Evolutionary conservation across 1,139 yeast genomes (phyloP), one percentile per base, ranked within the genome.

Genomic region (Pneumocystis canis): DNA sequence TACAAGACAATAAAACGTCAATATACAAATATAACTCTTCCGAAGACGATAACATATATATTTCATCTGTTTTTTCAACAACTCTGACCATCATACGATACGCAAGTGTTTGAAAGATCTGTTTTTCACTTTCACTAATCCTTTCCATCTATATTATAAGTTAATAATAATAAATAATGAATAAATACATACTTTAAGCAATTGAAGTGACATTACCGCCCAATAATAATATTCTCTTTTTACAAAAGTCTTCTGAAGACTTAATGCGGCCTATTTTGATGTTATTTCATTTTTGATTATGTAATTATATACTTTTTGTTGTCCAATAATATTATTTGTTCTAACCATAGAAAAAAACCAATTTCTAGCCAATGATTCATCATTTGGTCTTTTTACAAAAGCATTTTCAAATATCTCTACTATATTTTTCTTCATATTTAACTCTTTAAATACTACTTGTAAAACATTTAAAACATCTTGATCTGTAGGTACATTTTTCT

Each of bases 11-110:
- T 7, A 65, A 60, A 16, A 65, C 58, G 18, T 59, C 61, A n/a
- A 65, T 47, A 47, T 40, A 64, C 16, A 65, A 60, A 60, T 64
- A 61, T n/a, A 61, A 47, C 30, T 65, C 64, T 54, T 65, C 66
- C 11, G 58, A 39, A 20, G 65, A 35, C 7, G 54, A 47, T 47
- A 47, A 25, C 25, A 5, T 25, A 57, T 25, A 57, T 11, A 39
- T 20, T 57, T 30, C 37, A 30, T 35, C 30, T 11, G 3, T 57
- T 57, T 57, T n/a, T 57, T 57, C 31, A 35, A 20, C 30, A n/a
- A 28, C 25, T 39, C 30, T 57, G 16, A 35, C 6, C 2, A 28
- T 28, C 7, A 57, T 11, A 1, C 59, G 28, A 57, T 39, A 57
- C 3, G 59, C 31, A 57, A 57, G 59, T 3, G 59, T 57, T n/a